These are phyloP conservation scores for Aspergillus puulaauensis DNA, from an alignment of 2,329 filamentous ascomycete species.

Conservation along the genomic window DNA sequence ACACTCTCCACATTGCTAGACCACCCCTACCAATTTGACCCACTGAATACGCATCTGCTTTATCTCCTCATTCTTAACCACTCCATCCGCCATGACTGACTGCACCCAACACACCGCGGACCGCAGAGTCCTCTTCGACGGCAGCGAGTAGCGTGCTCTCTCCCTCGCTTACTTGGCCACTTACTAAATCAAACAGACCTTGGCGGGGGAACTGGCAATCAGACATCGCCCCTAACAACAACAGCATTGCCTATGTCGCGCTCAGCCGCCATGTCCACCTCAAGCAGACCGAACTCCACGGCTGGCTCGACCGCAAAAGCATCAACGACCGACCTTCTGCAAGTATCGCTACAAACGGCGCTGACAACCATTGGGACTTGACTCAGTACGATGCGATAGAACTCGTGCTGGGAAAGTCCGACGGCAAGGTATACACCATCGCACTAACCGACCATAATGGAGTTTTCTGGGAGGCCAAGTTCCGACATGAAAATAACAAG, in stretches of 20 bases:
- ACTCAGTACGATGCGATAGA: slow-evolving; percentile 3
- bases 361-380: neutral
- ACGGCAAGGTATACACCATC: slow-evolving; percentile 6
- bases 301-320: slow-evolving; percentile 5
- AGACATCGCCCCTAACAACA: neutral
- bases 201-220: slow-evolving; percentile 6
- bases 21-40: neutral
- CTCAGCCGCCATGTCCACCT: neutral
- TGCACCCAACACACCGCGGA: slow-evolving; percentile 2
- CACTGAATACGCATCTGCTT: neutral
- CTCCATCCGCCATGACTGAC: neutral
- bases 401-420: neutral
- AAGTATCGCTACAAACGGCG: neutral
- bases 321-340: neutral
- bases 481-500: neutral
- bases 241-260: neutral
- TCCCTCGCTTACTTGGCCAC: neutral
- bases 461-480: neutral
- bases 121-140: slow-evolving; percentile 3
- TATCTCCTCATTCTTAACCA: neutral
- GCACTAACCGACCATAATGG: neutral
- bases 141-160: neutral
- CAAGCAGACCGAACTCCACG: slow-evolving; percentile 1
- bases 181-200: neutral
- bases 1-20: neutral